Evolutionary conservation across 1,139 yeast genomes (phyloP), one percentile per base, ranked within the genome.

Genomic region (Saccharomyces hybrid): DNA sequence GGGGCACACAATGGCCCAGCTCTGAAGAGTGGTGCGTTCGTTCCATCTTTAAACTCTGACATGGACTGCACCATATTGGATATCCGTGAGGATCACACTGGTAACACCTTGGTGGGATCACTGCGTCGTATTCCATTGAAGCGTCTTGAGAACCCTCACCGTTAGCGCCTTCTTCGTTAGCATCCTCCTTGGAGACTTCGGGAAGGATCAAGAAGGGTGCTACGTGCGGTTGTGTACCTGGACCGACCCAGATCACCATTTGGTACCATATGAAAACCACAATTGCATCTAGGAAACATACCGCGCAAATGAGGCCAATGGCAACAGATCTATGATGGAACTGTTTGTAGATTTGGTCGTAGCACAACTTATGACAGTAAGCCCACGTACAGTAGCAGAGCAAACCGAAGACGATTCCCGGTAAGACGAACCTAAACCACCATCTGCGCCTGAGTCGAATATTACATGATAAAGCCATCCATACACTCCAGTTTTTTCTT

Each of bases 51-150:
- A 84, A 69, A 5, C 84, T 76, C 46, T 76, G 71, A 55, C 88
- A 81, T 7, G 66, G 65, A 1, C 81, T 69, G 60, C 88, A 83
- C 79, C 83, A 85, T 44, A 70, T 71, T 0, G 91, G 91, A 55
- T 73, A 78, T 0, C 93, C 91, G 54, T 73, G 70, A 14, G 69
- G 70, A 65, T 84, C 85, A 64, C 88, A 83, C 20, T 74, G 66
- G 64, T 84, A 85, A 46, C 74, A 67, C 2, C 69, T 72, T 0
- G 90, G 89, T 2, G 76, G 76, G 8, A 49, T 14, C 1, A 59
- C 54, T 4, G 61, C 54, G 13, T 23, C 29, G 11, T 34, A 46
- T 2, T n/a, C 31, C 25, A 13, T 27, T 14, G 41, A 31, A 11
- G 23, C 14, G 28, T 49, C 26, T 31, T 48, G 49, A n/a, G 49